These are phyloP conservation scores for Rhodotorula paludigena DNA, from an alignment of 768 basidiomycete genomes.

Conservation along the genomic window DNA sequence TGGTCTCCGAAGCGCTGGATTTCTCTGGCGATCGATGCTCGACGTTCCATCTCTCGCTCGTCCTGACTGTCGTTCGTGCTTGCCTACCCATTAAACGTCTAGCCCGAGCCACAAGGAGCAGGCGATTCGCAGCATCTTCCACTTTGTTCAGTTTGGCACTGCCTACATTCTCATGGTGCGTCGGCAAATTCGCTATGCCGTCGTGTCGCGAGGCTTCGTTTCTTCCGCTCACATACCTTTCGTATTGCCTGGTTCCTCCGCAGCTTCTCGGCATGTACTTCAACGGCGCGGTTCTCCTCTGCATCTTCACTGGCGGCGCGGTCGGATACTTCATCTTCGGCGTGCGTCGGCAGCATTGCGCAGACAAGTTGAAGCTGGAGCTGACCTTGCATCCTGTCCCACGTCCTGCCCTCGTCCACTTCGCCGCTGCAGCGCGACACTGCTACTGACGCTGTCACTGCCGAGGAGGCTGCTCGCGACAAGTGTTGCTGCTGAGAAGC, in stretches of 20 bases:
- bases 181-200: too few species aligned
- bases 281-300: conserved; percentile 47
- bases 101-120: conserved; percentile 43
- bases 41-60: neutral
- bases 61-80: too few species aligned
- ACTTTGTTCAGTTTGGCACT: conserved; percentile 45
- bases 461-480: conserved; percentile 1
- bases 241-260: too few species aligned
- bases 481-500: conserved; percentile 16
- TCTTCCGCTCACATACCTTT: too few species aligned
- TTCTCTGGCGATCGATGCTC: too few species aligned
- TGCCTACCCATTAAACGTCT: neutral
- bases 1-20: too few species aligned
- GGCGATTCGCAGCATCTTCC: conserved; percentile 41
- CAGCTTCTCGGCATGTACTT: conserved; percentile 45
- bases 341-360: neutral
- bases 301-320: conserved; percentile 35
- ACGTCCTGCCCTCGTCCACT: too few species aligned
- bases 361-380: neutral
- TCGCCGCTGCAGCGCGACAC: conserved; percentile 12
- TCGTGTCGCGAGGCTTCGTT: too few species aligned
- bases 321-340: conserved; percentile 19
- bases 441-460: neutral
- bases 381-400: too few species aligned
- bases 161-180: conserved; percentile 35